Percentiles rank a stretch among this genome's conserved stretches.
phyloP scores from a whole-genome alignment of 2,329 filamentous ascomycete genomes.

The Monilinia laxa region DNA sequence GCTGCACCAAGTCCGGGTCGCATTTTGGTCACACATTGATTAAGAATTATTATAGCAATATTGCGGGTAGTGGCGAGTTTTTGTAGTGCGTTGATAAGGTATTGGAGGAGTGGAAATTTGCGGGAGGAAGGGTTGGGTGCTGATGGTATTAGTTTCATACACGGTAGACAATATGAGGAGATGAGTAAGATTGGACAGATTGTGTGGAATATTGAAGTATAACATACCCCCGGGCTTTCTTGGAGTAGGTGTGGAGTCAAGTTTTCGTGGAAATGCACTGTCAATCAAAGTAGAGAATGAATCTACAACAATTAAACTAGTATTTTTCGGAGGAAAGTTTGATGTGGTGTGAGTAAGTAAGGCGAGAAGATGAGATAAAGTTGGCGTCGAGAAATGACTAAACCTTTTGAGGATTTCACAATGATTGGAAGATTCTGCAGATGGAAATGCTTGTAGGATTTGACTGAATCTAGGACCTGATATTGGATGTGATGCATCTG shows the following conservation, averaged over 20 bases:
- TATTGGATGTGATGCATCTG: conserved; percentile 44
- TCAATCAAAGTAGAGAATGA: conserved; percentile 75
- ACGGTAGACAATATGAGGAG: background rate
- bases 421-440: conserved; percentile 6
- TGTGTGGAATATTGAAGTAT: background rate
- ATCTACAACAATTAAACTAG: conserved; percentile 73
- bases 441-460: conserved; percentile 42
- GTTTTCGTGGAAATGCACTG: conserved; percentile 67
- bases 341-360: conserved; percentile 67
- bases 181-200: background rate
- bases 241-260: conserved; percentile 40
- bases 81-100: conserved; percentile 67
- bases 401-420: conserved; percentile 50
- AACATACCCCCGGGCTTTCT: conserved; percentile 35
- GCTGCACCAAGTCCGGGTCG: conserved; percentile 64
- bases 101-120: conserved; percentile 49
- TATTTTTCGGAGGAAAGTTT: conserved; percentile 59
- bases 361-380: conserved; percentile 67
- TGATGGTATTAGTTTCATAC: conserved; percentile 7
- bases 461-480: conserved; percentile 49
- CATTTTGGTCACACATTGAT: conserved; percentile 81
- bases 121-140: conserved; percentile 41
- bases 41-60: conserved; percentile 72
- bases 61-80: conserved; percentile 73
- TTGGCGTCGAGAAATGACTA: conserved; percentile 60